Evolutionary conservation across 2,329 filamentous ascomycete species (phyloP).

Genomic region (Aciculosporium take): DNA sequence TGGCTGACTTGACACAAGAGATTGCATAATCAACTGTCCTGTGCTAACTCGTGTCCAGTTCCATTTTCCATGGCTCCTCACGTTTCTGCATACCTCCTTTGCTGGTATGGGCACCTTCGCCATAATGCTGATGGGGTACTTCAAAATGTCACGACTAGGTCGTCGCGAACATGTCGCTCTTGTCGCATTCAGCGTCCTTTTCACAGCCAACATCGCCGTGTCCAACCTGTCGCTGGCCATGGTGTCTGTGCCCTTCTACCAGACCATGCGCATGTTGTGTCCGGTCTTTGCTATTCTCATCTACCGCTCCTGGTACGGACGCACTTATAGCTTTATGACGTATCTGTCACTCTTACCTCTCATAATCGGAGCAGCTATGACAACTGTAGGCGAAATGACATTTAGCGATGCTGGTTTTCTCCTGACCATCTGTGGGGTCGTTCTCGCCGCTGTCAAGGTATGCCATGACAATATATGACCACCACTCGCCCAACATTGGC

Average conservation of each 20-base stretch:
- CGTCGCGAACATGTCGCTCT: slow-evolving; percentile 40
- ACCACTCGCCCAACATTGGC: not conserved
- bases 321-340: slow-evolving; percentile 39
- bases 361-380: slow-evolving; percentile 43
- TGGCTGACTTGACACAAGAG: not conserved
- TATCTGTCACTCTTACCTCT: slow-evolving; percentile 48
- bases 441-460: slow-evolving; percentile 42
- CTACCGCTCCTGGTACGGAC: slow-evolving; percentile 40
- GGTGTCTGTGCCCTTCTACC: slow-evolving; percentile 53
- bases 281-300: slow-evolving; percentile 49
- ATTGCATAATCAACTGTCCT: not conserved
- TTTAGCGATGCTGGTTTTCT: slow-evolving; percentile 44
- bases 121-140: slow-evolving; percentile 36
- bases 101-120: slow-evolving; percentile 40
- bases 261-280: slow-evolving; percentile 47
- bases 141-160: slow-evolving; percentile 37
- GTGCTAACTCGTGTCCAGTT: slow-evolving; percentile 25
- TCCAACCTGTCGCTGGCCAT: slow-evolving; percentile 48
- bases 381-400: slow-evolving; percentile 48
- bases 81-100: slow-evolving; percentile 42
- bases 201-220: slow-evolving; percentile 49
- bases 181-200: slow-evolving; percentile 43
- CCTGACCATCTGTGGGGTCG: slow-evolving; percentile 38
- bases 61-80: slow-evolving; percentile 46
- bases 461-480: slow-evolving; percentile 1